Base-by-base conservation (phyloP, 106 monocot genomes). In the Alisma plantagoaquatica region DNA sequence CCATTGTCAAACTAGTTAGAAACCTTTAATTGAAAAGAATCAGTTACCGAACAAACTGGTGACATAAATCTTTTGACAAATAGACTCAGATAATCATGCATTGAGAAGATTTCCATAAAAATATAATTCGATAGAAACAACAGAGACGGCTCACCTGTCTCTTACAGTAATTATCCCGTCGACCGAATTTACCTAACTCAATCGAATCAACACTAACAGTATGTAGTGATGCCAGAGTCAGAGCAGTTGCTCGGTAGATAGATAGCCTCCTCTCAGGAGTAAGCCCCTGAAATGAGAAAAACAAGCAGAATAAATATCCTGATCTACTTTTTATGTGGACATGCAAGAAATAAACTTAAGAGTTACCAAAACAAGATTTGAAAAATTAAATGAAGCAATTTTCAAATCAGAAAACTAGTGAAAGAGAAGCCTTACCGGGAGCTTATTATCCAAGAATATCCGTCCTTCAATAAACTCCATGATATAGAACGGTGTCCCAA, bases 391-490 rank as follows among this genome's bases (percentile, higher is more conserved):
- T 25, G 12, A 33, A 3, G 25, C 23, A 9, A 22, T 16, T 2
- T 18, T 41, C 20, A 23, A 51, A 70, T 33, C 22, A 51, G n/a
- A 24, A 58, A 27, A 2, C 41, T 26, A 6, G 7, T n/a, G 10
- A 23, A 42, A 31, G 27, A 46, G 16, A 49, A 31, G 29, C 44
- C 75, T 71, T 77, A 98, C 98, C 6, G 68, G 80, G 22, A 98
- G 73, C 49, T 75, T 98, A 41, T 52, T 55, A 43, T 98, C 90
- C 27, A 86, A 49, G 53, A 82, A 90, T 65, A 98, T 82, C 35
- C 81, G 69, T 29, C 98, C 98, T 57, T 98, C 90, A 49, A 98
- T 54, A 49, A 75, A 79, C 57, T 98, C 98, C 98, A 98, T 98
- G 48, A 98, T 86, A 41, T 90, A 98, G 56, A 98, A 98, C 20